Percentiles rank a stretch among this genome's conserved stretches.
These are phyloP conservation scores for Ceratocystis cacaofunesta DNA, from an alignment of 2,329 filamentous ascomycete genomes.

Conservation along the genomic window DNA sequence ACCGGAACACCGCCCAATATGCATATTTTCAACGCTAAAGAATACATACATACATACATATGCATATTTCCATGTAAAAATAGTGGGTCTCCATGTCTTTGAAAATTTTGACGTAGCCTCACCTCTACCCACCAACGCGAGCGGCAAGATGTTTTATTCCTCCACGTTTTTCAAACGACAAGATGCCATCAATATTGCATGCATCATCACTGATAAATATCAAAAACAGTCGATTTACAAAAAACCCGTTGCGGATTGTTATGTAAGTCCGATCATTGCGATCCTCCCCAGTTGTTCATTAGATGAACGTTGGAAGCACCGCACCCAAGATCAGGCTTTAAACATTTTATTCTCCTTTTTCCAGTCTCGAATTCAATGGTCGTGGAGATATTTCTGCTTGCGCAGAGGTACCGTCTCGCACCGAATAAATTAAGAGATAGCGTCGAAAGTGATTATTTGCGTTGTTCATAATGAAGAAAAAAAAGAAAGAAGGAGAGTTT, in stretches of 20 bases:
- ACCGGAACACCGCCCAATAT: too few relatives aligned
- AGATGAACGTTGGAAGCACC: conserved; percentile 33
- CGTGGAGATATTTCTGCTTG: conserved; percentile 27
- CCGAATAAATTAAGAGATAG: conserved; percentile 26
- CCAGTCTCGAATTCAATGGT: conserved; percentile 33
- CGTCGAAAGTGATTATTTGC: conserved; percentile 32
- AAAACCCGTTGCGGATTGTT: background rate
- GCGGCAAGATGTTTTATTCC: too few relatives aligned
- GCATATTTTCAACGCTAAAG: too few relatives aligned
- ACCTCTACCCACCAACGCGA: too few relatives aligned
- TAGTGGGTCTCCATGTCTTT: too few relatives aligned
- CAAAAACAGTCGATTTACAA: too few relatives aligned
- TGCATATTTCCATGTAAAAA: too few relatives aligned
- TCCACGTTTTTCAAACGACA: too few relatives aligned
- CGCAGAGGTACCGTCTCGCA: conserved; percentile 31
- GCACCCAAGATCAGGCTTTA: conserved; percentile 44
- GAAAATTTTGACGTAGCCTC: too few relatives aligned
- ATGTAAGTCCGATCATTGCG: conserved; percentile 48
- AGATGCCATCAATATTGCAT: too few relatives aligned
- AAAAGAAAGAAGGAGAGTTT: conserved; percentile 21
- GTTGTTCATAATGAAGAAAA: conserved; percentile 31
- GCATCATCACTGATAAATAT: too few relatives aligned
- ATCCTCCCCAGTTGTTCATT: conserved; percentile 34
- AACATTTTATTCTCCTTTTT: conserved; percentile 37
- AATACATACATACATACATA: too few relatives aligned